Evolutionary conservation across 192 early-diverging fungal species (phyloP).

Genomic region (Jimgerdemannia lactiflua): DNA sequence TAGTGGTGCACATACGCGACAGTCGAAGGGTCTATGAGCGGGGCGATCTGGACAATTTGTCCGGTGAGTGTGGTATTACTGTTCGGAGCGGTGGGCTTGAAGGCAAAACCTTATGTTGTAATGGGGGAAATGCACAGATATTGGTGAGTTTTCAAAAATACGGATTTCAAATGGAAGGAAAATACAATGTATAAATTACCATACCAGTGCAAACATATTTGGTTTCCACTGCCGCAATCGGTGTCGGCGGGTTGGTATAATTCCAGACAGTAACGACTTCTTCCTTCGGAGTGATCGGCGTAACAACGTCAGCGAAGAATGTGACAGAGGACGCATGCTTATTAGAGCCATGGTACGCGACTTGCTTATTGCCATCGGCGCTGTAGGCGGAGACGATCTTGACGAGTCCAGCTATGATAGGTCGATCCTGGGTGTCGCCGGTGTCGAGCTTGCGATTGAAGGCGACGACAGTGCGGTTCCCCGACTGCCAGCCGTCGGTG

Average conservation of each 20-base stretch:
- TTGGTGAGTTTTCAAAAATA: no score
- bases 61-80: background rate
- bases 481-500: background rate
- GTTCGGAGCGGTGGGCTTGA: background rate
- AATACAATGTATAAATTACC: background rate
- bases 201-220: background rate
- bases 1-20: background rate
- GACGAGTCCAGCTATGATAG: background rate
- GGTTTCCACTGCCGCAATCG: background rate
- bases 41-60: background rate
- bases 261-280: background rate
- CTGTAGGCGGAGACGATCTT: background rate
- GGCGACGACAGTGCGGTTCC: background rate
- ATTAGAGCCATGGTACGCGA: background rate
- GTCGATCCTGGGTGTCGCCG: background rate
- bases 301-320: background rate
- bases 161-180: background rate
- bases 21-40: background rate
- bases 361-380: background rate
- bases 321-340: background rate
- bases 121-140: no score
- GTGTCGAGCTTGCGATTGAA: background rate
- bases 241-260: background rate
- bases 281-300: background rate
- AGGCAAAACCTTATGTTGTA: no score